Base-by-base conservation (phyloP, 1,139 yeast genomes). In the Geotrichum phurueaensis region DNA sequence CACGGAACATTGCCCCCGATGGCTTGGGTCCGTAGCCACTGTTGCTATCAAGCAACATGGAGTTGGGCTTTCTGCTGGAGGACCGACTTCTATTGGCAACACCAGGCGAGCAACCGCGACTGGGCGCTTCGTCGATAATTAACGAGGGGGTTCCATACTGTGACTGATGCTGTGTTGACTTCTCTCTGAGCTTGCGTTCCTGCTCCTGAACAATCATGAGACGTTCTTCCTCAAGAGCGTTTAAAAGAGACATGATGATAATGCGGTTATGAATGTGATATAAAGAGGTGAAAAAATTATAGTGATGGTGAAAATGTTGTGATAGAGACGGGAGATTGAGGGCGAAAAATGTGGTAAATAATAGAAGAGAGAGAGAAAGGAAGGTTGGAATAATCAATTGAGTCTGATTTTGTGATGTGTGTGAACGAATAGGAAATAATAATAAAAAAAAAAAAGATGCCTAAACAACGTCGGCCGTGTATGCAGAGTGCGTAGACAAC, bases 151-250 rank as follows among this genome's bases (percentile, higher is more conserved):
- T n/a, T 33, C 31, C 47, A n/a, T n/a, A 5, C 7, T 27, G 31
- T 27, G 6, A 7, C 31, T 39, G 47, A n/a, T 39, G 43, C 43
- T 36, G 25, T n/a, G 15, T 9, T 3, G 6, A 20, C 20, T 33
- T 51, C 50, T 36, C 18, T 22, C n/a, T 23, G 47, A 36, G 29
- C 4, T n/a, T 31, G 25, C 29, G 54, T 3, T 36, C 45, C n/a
- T 53, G 23, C 50, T 53, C 36, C 15, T 51, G 43, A 18, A 78
- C 68, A 58, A 79, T 75, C 53, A 73, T 72, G 27, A 70, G 68
- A 53, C 79, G 72, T 64, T 79, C 81, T 60, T 78, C 81, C 59
- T 79, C 81, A 39, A 78, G 65, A 10, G 81, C 80, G 22, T 79
- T 75, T 65, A 78, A 81, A 36, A 79, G 65, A 7, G 82, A 79